Conservation (phyloP, 169 alveolate genomes). For the Cryptosporidium canis region DNA sequence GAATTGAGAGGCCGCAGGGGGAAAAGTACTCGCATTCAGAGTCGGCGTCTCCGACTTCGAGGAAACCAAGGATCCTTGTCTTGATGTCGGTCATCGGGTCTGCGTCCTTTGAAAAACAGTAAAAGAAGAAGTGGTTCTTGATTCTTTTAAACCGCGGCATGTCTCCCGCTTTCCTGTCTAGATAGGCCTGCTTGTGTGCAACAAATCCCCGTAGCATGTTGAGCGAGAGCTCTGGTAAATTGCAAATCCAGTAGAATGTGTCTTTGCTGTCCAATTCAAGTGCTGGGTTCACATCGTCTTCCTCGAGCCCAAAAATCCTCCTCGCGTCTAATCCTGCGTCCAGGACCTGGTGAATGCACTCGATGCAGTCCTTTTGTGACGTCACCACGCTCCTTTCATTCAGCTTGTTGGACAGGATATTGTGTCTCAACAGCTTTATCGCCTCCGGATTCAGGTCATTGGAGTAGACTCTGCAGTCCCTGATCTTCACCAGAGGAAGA, state of each 20-base stretch:
- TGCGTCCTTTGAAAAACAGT: conserved; percentile 82
- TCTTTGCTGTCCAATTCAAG: neutral
- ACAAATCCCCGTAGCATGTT: conserved; percentile 82
- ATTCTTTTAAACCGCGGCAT: conserved; percentile 72
- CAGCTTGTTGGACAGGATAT: conserved; percentile 80
- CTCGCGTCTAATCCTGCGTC: conserved; percentile 3
- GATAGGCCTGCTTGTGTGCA: conserved; percentile 78
- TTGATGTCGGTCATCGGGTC: conserved; percentile 77
- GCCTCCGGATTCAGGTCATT: conserved; percentile 87
- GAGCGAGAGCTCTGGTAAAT: conserved; percentile 57
- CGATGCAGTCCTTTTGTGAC: conserved; percentile 85
- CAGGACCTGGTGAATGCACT: conserved; percentile 72
- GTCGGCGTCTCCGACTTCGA: conserved; percentile 73
- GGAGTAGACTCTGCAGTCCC: conserved; percentile 80
- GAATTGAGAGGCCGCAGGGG: conserved; percentile 43
- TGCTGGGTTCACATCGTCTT: neutral
- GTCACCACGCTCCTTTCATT: conserved; percentile 73
- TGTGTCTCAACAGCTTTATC: conserved; percentile 76
- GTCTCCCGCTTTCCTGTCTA: conserved; percentile 27
- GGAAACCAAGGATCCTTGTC: conserved; percentile 77
- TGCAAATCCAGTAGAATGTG: conserved; percentile 57
- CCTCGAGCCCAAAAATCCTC: conserved; percentile 47
- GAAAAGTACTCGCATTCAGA: conserved; percentile 9
- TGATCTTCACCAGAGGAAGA: conserved; percentile 80
- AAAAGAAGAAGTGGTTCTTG: conserved; percentile 76